Base-by-base conservation (phyloP, 2,329 filamentous ascomycete species). In the Fusarium brachygibbosum region DNA sequence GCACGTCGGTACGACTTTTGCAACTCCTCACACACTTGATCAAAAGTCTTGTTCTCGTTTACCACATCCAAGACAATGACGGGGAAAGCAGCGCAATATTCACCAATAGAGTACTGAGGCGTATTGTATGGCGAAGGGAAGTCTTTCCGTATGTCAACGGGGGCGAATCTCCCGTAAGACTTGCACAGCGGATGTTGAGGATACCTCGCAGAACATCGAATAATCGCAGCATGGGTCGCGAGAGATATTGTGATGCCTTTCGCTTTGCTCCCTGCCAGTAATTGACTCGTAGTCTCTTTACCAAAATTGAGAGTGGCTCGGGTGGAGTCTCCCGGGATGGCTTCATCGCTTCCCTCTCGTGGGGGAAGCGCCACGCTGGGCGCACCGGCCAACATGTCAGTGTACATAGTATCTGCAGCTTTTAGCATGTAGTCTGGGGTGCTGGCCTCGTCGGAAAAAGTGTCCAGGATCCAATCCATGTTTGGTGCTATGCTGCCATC, bases 141-240 rank as follows among this genome's bases (percentile, higher is more conserved):
- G 51, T 73, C 74, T 14, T 68, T 74, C 12, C 75, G 72, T 49
- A 77, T 67, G 42, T 69, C 69, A 45, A 68, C 72, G 28, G 74
- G 75, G 37, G 78, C 70, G 8, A 76, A 76, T 55, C 75, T 75
- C 32, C 74, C 74, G 50, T 78, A 78, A 56, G 76, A 72, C 41
- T 71, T 74, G 44, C 44, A 69, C 41, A 65, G 73, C 52, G 35
- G 72, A 38, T 71, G 60, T 25, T 71, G 69, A 31, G 73, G 68
- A 63, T 76, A 76, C 25, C 72, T 75, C n/a, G 72, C 73, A 4
- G 72, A 75, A 16, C 69, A 76, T 11, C 53, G 54, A 34, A 68
- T 37, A 6, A 79, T 42, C 11, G 73, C 74, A 21, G 76, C 75
- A 63, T 79, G 77, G 28, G 75, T 70, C 8, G 76, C 77, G 7